Conservation (phyloP, 1,139 yeast genomes). For the Blastobotrys apis region DNA sequence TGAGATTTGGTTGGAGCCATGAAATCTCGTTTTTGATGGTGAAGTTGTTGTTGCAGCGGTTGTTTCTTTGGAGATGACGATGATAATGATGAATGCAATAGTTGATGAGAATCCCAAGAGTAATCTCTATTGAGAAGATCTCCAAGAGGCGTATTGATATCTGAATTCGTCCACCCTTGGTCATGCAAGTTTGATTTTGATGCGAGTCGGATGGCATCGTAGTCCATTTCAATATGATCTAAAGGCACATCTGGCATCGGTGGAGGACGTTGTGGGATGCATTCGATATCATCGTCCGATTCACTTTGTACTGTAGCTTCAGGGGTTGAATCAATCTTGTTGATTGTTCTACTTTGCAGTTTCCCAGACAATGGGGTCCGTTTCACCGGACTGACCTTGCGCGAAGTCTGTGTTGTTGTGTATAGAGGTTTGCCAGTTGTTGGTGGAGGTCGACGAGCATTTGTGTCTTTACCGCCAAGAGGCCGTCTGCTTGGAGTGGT, state of each 20-base stretch:
- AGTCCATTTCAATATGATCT: conserved; percentile 27
- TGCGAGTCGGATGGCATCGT: conserved; percentile 15
- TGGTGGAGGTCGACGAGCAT: conserved; percentile 14
- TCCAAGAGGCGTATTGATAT: conserved; percentile 2
- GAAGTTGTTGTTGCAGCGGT: not conserved
- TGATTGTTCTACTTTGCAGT: conserved; percentile 3
- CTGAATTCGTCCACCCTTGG: not conserved
- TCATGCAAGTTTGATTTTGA: conserved; percentile 2
- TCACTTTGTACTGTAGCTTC: conserved; percentile 6
- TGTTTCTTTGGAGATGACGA: not conserved
- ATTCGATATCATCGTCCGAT: conserved; percentile 22
- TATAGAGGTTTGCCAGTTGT: not conserved
- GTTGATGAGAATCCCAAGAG: not conserved
- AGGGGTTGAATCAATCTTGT: not conserved
- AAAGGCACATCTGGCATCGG: conserved; percentile 23
- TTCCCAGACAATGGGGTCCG: conserved; percentile 16
- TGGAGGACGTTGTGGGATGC: conserved; percentile 18
- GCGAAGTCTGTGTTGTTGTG: conserved; percentile 1
- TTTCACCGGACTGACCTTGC: conserved; percentile 7
- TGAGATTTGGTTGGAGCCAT: conserved; percentile 24
- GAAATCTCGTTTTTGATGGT: conserved; percentile 14
- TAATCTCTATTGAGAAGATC: conserved; percentile 3
- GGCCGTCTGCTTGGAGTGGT: conserved; percentile 23
- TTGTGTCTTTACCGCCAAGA: conserved; percentile 28
- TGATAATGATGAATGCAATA: not conserved